phyloP scores from a whole-genome alignment of 1,284 basidiomycete genomes.

The Heliocybe sulcata region DNA sequence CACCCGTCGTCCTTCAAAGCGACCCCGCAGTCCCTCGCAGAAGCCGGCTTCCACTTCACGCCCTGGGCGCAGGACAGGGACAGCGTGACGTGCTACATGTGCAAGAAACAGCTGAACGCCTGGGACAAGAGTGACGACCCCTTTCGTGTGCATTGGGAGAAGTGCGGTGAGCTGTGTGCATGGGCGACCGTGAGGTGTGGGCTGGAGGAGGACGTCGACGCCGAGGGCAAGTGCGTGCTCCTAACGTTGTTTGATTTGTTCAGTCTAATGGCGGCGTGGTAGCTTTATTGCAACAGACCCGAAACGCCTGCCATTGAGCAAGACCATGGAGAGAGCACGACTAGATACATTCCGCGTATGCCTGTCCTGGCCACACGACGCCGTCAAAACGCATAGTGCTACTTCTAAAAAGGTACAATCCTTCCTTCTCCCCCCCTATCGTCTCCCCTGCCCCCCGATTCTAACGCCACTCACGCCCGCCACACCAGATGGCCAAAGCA shows the following conservation, averaged over 20 bases:
- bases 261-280: background rate
- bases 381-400: constrained; percentile 55
- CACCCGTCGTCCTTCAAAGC: constrained; percentile 54
- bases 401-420: constrained; percentile 56
- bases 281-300: constrained; percentile 53
- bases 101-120: constrained; percentile 66
- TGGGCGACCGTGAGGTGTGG: constrained; percentile 78
- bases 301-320: constrained; percentile 55
- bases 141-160: constrained; percentile 66
- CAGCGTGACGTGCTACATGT: constrained; percentile 71
- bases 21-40: constrained; percentile 63
- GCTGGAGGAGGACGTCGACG: constrained; percentile 45
- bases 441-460: background rate
- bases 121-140: constrained; percentile 82
- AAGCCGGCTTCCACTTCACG: constrained; percentile 78
- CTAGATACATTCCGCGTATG: constrained; percentile 55
- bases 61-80: constrained; percentile 58
- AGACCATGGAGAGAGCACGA: constrained; percentile 61
- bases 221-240: constrained; percentile 42
- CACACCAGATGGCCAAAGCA: constrained; percentile 68
- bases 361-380: constrained; percentile 70
- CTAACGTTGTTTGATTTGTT: background rate
- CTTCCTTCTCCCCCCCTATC: background rate
- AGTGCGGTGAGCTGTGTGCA: constrained; percentile 53
- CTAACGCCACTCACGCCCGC: too few species aligned